Conservation (phyloP, 2,329 filamentous ascomycete species). For the Colletotrichum sansevieriae region DNA sequence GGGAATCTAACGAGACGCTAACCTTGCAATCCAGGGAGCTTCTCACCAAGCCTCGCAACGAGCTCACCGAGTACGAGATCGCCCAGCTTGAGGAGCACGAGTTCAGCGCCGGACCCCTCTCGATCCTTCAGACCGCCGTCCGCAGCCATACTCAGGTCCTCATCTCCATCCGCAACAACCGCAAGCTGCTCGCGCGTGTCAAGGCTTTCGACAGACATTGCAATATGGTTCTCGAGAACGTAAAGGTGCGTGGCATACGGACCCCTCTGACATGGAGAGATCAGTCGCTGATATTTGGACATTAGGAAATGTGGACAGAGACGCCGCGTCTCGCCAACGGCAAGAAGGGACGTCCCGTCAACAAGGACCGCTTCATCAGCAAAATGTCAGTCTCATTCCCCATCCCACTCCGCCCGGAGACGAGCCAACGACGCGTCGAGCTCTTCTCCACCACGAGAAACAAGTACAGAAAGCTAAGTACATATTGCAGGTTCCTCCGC, state of each 20-base stretch:
- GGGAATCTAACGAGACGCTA: background rate
- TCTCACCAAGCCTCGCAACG: slow-evolving; percentile 86
- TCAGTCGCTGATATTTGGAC: slow-evolving; percentile 10
- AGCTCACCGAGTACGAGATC: slow-evolving; percentile 95
- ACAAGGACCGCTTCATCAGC: slow-evolving; percentile 98
- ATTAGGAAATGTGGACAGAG: slow-evolving; percentile 96
- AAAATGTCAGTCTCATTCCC: slow-evolving; percentile 80
- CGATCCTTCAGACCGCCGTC: slow-evolving; percentile 96
- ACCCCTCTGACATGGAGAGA: background rate
- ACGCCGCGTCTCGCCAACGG: slow-evolving; percentile 85
- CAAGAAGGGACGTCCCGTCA: slow-evolving; percentile 90
- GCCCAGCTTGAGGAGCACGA: slow-evolving; percentile 75
- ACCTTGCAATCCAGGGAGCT: slow-evolving; percentile 75
- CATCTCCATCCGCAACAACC: slow-evolving; percentile 97
- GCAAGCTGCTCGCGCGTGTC: slow-evolving; percentile 95
- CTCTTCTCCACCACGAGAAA: no score
- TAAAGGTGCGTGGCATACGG: slow-evolving; percentile 55
- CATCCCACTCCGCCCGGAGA: slow-evolving; percentile 1
- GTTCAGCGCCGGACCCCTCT: slow-evolving; percentile 71
- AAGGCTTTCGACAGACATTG: slow-evolving; percentile 99
- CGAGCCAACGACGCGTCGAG: slow-evolving; percentile 16
- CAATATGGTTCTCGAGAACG: slow-evolving; percentile 98
- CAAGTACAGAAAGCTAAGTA: slow-evolving; percentile 7
- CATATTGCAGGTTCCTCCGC: slow-evolving; percentile 76
- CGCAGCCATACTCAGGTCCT: slow-evolving; percentile 95